Percentiles rank a stretch among this genome's conserved stretches.
Conservation (phyloP, 2,329 filamentous ascomycete species). For the Pezicula neosporulosa region DNA sequence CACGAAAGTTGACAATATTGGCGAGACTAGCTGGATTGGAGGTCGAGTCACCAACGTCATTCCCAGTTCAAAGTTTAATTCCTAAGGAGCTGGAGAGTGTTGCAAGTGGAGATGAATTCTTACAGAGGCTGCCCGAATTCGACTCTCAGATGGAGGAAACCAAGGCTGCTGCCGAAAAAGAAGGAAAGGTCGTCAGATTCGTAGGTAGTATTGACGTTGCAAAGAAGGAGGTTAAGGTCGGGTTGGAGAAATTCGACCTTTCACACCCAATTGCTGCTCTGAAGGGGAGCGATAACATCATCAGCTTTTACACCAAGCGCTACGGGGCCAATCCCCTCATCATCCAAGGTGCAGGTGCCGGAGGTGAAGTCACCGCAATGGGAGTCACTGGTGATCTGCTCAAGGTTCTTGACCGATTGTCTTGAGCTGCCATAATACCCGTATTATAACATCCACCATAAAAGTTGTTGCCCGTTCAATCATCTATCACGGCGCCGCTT, state of each 20-base stretch:
- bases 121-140: constrained; percentile 74
- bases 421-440: constrained; percentile 10
- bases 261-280: constrained; percentile 89
- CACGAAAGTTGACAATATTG: constrained; percentile 93
- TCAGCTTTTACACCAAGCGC: constrained; percentile 95
- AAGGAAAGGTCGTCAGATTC: constrained; percentile 90
- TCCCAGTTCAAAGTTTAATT: constrained; percentile 92
- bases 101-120: constrained; percentile 78
- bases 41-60: constrained; percentile 79
- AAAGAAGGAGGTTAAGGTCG: constrained; percentile 83
- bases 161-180: constrained; percentile 79
- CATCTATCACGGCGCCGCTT: constrained; percentile 13
- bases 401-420: constrained; percentile 70
- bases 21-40: constrained; percentile 80
- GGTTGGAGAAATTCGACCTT: constrained; percentile 82
- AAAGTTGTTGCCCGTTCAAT: constrained; percentile 16
- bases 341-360: constrained; percentile 90
- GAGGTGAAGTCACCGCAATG: constrained; percentile 96
- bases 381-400: constrained; percentile 91
- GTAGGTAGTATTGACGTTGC: constrained; percentile 89
- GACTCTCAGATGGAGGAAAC: constrained; percentile 87
- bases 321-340: constrained; percentile 91
- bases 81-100: constrained; percentile 79
- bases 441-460: neutral
- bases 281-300: constrained; percentile 98